Evolutionary conservation across 176 grass and related monocot genomes (phyloP), one percentile per base, ranked within the genome.

Genomic region (Olyra latifolia): DNA sequence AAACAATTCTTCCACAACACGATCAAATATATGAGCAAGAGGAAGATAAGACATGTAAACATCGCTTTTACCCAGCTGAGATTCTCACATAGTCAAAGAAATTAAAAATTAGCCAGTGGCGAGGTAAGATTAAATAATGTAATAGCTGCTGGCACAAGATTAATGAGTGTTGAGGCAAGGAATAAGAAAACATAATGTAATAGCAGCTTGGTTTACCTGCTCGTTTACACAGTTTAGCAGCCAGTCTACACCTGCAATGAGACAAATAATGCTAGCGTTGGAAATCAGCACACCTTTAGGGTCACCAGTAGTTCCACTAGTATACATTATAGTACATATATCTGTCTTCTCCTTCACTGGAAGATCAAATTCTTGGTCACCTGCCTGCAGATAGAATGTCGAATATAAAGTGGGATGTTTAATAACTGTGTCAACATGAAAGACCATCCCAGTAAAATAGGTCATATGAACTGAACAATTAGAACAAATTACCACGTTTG

Each of bases 11-110:
- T 99, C 96, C 67, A 99, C 87, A 35, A 87, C 96, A 41, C 96
- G 90, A 67, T 95, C 96, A 79, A 99, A 99, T 44, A 99, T 95
- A 87, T 99, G 96, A 8, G 96, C 96, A 63, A 99, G 87, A 67
- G 96, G 96, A 64, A 99, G 92, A 81, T 99, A 99, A 53, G 96
- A 99, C 75, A 99, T 77, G 77, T 93, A 99, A 81, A 91, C 82
- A n/a, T 98, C 96, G 19, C 46, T 77, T 78, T 92, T 59, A 76
- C 73, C 58, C 79, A 98, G 76, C 96, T 98, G 78, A 80, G 77
- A 75, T 65, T 80, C 19, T 48, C 61, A 75, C 27, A 79, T 69
- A 49, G 52, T 29, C 63, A 19, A 43, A 78, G 39, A 74, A 71
- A 71, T 46, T 49, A 83, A 85, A 75, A 30, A 30, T 42, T 77